Base-by-base conservation (phyloP, 345 rosid species). In the Gossypium mustelinum region DNA sequence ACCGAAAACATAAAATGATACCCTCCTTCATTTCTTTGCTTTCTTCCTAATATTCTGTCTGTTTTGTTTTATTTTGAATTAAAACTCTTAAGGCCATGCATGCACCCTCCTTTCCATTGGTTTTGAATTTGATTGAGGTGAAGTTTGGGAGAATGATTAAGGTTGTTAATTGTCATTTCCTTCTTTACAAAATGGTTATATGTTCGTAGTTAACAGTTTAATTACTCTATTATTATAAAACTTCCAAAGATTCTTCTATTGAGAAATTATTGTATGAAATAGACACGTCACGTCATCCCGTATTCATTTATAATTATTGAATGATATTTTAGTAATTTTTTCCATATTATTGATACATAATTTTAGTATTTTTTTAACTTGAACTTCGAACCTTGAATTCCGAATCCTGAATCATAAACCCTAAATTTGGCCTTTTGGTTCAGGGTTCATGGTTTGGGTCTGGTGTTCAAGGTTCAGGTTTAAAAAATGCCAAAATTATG, bases 261-360 rank as follows among this genome's bases (percentile, higher is more conserved):
- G 1, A 34, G 1, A 34, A 34, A 1, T 34, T 4, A 34, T 34
- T 34, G 7, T 34, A 34, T 34, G 7, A 34, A 34, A 34, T 1
- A 34, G 41, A 4, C 1, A 1, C 0, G 7, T 0, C 7, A 34
- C 0, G 0, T 34, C 7, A 5, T 34, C 1, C 1, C 0, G 2
- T 34, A 34, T 5, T 5, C 0, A 4, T 5, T 5, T 34, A 4
- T 5, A 34, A 34, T 34, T 34, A 34, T 34, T 34, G 1, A 34
- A 34, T 34, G 1, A 5, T 5, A 34, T 34, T 34, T 34, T 34
- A 34, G 7, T 4, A 4, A 34, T 0, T 34, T 34, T 29, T 34
- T 34, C 1, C 41, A 34, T 34, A 5, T 1, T 34, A 34, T 34
- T 34, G 1, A 34, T 34, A 34, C 1, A 34, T 34, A 34, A 4